phyloP scores from a whole-genome alignment of 352 stramenopile species.

The Globisporangium cederbergense region DNA sequence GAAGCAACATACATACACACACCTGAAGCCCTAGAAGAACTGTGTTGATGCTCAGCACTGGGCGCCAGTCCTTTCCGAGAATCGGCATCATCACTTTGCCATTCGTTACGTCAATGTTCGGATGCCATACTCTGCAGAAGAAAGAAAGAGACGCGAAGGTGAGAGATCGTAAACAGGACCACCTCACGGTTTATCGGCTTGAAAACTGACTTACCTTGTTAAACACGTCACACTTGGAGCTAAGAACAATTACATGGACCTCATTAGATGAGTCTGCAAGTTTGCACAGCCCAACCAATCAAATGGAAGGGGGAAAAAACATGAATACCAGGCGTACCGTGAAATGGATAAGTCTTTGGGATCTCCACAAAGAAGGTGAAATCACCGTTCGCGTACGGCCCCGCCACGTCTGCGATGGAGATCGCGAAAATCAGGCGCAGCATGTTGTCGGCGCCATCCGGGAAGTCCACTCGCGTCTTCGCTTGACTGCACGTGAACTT shows the following conservation, averaged over 20 bases:
- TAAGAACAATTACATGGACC: constrained; percentile 16
- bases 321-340: constrained; percentile 34
- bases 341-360: constrained; percentile 84
- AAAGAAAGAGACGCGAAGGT: constrained; percentile 11
- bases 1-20: neutral
- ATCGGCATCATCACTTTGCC: constrained; percentile 87
- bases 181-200: too few species aligned
- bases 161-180: constrained; percentile 1
- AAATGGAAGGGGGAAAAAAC: neutral
- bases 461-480: constrained; percentile 81
- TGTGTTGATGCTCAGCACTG: constrained; percentile 83
- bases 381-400: constrained; percentile 80
- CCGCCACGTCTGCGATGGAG: constrained; percentile 62
- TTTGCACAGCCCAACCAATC: neutral
- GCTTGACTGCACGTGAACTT: constrained; percentile 78
- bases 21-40: constrained; percentile 83
- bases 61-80: constrained; percentile 78
- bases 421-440: constrained; percentile 78
- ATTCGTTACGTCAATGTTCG: constrained; percentile 71
- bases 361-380: constrained; percentile 87
- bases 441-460: constrained; percentile 80
- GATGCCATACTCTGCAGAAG: constrained; percentile 71
- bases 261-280: neutral
- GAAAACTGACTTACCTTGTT: constrained; percentile 41
- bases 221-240: constrained; percentile 68